Evolutionary conservation across 2,329 filamentous ascomycete species (phyloP).

Genomic region (Pseudonectria foliicola): DNA sequence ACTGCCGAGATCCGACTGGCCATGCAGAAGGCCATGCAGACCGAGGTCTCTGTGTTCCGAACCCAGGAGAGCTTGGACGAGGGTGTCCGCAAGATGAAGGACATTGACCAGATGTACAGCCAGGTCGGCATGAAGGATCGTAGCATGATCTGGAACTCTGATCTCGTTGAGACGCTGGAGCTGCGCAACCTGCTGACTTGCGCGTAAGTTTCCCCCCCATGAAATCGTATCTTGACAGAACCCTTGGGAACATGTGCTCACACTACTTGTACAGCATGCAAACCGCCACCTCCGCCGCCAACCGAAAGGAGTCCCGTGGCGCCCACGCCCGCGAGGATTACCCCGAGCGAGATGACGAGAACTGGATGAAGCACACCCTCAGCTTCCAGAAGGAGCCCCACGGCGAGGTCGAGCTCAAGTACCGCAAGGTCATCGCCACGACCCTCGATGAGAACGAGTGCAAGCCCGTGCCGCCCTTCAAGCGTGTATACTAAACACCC

Average conservation of each 20-base stretch:
- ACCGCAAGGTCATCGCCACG: slow-evolving; percentile 72
- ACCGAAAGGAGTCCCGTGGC: slow-evolving; percentile 94
- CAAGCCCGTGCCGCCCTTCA: slow-evolving; percentile 93
- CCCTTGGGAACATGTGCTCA: slow-evolving; percentile 8
- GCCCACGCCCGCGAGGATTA: slow-evolving; percentile 95
- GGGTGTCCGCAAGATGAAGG: slow-evolving; percentile 79
- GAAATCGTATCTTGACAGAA: neutral
- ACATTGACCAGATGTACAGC: slow-evolving; percentile 72
- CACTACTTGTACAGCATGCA: slow-evolving; percentile 53
- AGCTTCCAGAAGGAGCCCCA: slow-evolving; percentile 93
- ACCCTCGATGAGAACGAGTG: slow-evolving; percentile 95
- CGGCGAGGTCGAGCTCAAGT: slow-evolving; percentile 75
- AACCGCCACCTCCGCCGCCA: slow-evolving; percentile 84
- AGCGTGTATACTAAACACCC: slow-evolving; percentile 69
- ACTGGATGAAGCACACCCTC: slow-evolving; percentile 99
- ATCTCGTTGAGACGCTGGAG: slow-evolving; percentile 93
- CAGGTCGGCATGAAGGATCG: slow-evolving; percentile 94
- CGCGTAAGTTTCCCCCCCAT: slow-evolving; percentile 63
- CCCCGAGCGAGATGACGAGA: slow-evolving; percentile 88
- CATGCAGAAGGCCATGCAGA: slow-evolving; percentile 99
- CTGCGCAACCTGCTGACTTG: slow-evolving; percentile 92
- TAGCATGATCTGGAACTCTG: slow-evolving; percentile 99
- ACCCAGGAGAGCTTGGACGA: slow-evolving; percentile 90
- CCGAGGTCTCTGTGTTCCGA: slow-evolving; percentile 93
- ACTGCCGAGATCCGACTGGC: slow-evolving; percentile 81